Evolutionary conservation across 768 basidiomycete genomes (phyloP).

Genomic region (Lactifluus rugatus): DNA sequence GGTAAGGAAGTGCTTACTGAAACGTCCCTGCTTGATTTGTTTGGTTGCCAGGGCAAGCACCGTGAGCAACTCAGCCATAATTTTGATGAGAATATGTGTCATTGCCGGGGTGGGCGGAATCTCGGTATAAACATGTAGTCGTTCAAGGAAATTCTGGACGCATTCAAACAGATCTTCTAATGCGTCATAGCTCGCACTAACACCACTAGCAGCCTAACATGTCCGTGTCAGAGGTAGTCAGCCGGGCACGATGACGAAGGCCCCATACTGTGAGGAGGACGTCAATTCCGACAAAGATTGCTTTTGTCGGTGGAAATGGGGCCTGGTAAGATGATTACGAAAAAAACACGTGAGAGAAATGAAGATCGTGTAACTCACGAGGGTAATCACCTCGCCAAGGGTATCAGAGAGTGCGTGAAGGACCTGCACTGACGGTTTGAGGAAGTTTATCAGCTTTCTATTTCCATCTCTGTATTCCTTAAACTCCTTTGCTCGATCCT

Average conservation of each 20-base stretch:
- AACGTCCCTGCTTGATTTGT: too few species aligned
- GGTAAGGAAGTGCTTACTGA: too few species aligned
- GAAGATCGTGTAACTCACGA: not conserved
- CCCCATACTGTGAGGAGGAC: not conserved
- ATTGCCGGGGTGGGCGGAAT: not conserved
- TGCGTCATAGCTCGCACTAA: too few species aligned
- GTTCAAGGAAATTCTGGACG: too few species aligned
- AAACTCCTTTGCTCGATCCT: too few species aligned
- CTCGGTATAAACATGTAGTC: too few species aligned
- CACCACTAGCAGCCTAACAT: too few species aligned
- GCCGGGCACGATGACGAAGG: not conserved
- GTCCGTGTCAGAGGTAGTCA: not conserved
- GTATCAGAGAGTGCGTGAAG: slow-evolving; percentile 1
- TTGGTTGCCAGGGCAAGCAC: too few species aligned
- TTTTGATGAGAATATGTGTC: not conserved
- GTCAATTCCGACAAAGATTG: slow-evolving; percentile 5
- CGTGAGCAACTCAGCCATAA: not conserved
- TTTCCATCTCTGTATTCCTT: slow-evolving; percentile 7
- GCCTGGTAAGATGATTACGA: not conserved
- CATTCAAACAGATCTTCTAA: too few species aligned
- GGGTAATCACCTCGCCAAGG: too few species aligned
- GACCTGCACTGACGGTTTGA: slow-evolving; percentile 1
- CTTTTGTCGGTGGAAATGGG: not conserved
- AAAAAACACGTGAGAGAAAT: not conserved
- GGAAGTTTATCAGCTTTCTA: too few species aligned